Base-by-base conservation (phyloP, 768 basidiomycete species). In the Boletus speciosus region DNA sequence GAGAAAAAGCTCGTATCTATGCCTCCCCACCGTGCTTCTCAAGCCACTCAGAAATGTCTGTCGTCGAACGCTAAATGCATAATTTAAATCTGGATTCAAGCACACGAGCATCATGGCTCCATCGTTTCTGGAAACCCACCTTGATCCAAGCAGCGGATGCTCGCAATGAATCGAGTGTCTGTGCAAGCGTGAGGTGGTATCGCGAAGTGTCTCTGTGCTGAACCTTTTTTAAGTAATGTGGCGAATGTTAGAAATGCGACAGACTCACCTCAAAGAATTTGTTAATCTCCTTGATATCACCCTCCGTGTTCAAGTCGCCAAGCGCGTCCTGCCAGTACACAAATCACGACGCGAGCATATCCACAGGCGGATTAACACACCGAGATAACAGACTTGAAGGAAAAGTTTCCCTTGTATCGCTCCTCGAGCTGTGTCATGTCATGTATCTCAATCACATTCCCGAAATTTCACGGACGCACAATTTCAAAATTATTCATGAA, bases 221-320 rank as follows among this genome's bases (percentile, higher is more conserved):
- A 29, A 34, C 34, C 54, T 32, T 19, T 35, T 12, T 43, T 51
- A 6, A 56, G 36, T n/a, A 35, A 43, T 4, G 14, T 7, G 12
- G 27, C 31, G 14, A 31, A 37, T 42, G 29, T 6, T 25, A 32
- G 19, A 41, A 11, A 29, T 29, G 14, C 23, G 39, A 47, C 38
- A 41, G 34, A 54, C 72, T 68, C 67, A 84, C 87, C 77, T 85
- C 80, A 78, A 93, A 98, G 78, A 91, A 96, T 5, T 71, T 79
- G 48, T 78, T 78, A 14, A 83, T 77, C 21, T 74, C 76, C 48
- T 83, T 72, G 39, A 80, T 76, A 71, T 97, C 95, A 54, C 81
- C 70, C 57, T 85, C 73, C 21, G 81, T 82, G n/a, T 86, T 82
- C 51, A 95, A 74, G 31, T 72, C 71, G 27, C 67, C 66, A 67